Evolutionary conservation across 179 eudicot species (phyloP).

Genomic region (Drosera spatulata): DNA sequence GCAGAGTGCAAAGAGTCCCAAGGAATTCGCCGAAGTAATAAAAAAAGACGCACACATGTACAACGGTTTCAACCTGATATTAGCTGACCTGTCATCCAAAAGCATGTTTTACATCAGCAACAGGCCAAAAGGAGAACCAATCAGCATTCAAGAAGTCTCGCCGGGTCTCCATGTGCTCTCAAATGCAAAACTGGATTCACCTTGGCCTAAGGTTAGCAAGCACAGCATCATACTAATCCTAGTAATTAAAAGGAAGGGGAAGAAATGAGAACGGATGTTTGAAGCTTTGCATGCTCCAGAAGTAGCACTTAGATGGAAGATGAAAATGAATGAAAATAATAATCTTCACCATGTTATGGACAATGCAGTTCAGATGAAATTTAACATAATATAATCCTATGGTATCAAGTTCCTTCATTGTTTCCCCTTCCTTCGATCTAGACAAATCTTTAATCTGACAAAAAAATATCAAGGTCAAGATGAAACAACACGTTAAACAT

Average conservation of each 20-base stretch:
- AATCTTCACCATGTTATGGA: too few relatives aligned
- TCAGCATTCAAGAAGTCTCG: constrained; percentile 33
- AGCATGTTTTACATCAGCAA: constrained; percentile 70
- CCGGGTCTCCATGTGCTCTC: constrained; percentile 74
- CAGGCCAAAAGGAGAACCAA: constrained; percentile 47
- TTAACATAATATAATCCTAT: too few relatives aligned
- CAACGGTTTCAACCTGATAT: constrained; percentile 65
- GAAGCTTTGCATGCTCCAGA: neutral
- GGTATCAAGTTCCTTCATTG: too few relatives aligned
- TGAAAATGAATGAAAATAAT: too few relatives aligned
- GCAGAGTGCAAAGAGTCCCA: constrained; percentile 50
- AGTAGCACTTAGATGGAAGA: too few relatives aligned
- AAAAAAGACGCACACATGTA: constrained; percentile 41
- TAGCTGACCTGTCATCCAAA: constrained; percentile 47
- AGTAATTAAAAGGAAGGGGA: neutral
- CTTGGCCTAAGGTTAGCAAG: constrained; percentile 65
- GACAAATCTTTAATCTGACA: too few relatives aligned
- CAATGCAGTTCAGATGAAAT: too few relatives aligned
- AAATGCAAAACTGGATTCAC: constrained; percentile 63
- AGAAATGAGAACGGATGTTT: neutral
- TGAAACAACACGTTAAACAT: too few relatives aligned
- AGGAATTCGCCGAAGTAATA: constrained; percentile 53
- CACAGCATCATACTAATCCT: neutral
- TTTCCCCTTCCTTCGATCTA: too few relatives aligned
- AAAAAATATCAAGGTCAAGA: too few relatives aligned